A percentile compares a stretch with the other conserved stretches of the same genome.
phyloP scores from a whole-genome alignment of 2,329 filamentous ascomycete species.

The Nemania diffusa region DNA sequence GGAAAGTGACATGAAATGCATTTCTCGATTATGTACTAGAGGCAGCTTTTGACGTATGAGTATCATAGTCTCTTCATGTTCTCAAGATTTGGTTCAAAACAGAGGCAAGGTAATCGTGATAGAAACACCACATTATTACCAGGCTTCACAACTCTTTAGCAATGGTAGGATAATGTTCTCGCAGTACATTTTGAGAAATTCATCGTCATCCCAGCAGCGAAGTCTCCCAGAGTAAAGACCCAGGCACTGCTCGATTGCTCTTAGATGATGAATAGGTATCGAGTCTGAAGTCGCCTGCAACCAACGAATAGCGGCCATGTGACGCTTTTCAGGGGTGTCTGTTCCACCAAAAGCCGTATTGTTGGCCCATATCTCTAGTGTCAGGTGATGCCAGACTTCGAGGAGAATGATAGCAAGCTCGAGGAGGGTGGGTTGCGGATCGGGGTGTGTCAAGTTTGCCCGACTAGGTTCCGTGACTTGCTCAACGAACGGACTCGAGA shows the following conservation, averaged over 20 bases:
- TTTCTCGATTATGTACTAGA: too few relatives aligned
- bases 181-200: constrained; percentile 11
- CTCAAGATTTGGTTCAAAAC: too few relatives aligned
- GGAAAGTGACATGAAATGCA: too few relatives aligned
- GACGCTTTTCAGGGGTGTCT: background rate
- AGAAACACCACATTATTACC: too few relatives aligned
- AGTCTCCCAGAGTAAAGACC: constrained; percentile 9
- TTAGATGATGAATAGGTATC: background rate
- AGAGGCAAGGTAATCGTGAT: too few relatives aligned
- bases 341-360: background rate
- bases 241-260: background rate
- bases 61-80: too few relatives aligned
- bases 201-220: constrained; percentile 8
- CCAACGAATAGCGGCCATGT: background rate
- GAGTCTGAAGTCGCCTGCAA: background rate
- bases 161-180: constrained; percentile 22
- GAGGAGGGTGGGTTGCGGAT: constrained; percentile 36
- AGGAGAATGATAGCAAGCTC: constrained; percentile 45
- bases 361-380: constrained; percentile 27
- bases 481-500: constrained; percentile 15
- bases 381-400: constrained; percentile 42
- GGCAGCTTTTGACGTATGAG: too few relatives aligned
- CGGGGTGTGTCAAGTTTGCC: background rate
- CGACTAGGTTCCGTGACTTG: constrained; percentile 4
- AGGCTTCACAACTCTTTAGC: background rate